Conservation (phyloP, 805 yeast species). For the Zygotorulaspora florentina region DNA sequence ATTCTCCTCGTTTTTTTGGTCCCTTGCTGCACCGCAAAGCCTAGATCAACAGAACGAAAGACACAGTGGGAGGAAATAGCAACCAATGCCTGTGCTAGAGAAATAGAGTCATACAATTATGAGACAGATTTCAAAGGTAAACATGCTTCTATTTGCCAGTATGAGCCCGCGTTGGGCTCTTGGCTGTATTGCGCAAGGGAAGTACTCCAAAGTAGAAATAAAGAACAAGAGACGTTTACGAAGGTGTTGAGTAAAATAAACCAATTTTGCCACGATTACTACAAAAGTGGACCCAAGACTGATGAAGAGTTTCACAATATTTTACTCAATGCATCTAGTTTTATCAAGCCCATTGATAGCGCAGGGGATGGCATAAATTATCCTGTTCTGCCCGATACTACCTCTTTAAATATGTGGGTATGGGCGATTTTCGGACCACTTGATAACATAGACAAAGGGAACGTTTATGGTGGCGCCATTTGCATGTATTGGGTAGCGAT, state of each 20-base stretch:
- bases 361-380: slow-evolving; percentile 4
- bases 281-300: slow-evolving; percentile 1
- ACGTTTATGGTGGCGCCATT: slow-evolving; percentile 15
- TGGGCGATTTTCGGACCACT: slow-evolving; percentile 18
- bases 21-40: neutral
- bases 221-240: slow-evolving; percentile 10
- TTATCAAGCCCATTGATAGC: neutral
- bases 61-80: slow-evolving; percentile 5
- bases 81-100: slow-evolving; percentile 5
- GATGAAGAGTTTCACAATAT: slow-evolving; percentile 12
- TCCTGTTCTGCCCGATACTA: slow-evolving; percentile 13
- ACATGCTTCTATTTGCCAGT: slow-evolving; percentile 4
- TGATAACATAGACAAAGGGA: slow-evolving; percentile 20
- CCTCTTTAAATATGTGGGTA: slow-evolving; percentile 3
- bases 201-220: slow-evolving; percentile 6
- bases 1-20: neutral
- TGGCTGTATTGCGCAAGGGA: slow-evolving; percentile 21
- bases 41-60: neutral
- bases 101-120: neutral
- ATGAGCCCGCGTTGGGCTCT: slow-evolving; percentile 22
- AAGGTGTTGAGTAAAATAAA: slow-evolving; percentile 11
- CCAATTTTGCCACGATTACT: slow-evolving; percentile 2
- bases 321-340: slow-evolving; percentile 16
- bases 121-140: neutral
- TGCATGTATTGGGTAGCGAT: slow-evolving; percentile 16